Evolutionary conservation across 2,329 filamentous ascomycete species (phyloP), one percentile per base, ranked within the genome.

Genomic region (Lachnellula suecica): DNA sequence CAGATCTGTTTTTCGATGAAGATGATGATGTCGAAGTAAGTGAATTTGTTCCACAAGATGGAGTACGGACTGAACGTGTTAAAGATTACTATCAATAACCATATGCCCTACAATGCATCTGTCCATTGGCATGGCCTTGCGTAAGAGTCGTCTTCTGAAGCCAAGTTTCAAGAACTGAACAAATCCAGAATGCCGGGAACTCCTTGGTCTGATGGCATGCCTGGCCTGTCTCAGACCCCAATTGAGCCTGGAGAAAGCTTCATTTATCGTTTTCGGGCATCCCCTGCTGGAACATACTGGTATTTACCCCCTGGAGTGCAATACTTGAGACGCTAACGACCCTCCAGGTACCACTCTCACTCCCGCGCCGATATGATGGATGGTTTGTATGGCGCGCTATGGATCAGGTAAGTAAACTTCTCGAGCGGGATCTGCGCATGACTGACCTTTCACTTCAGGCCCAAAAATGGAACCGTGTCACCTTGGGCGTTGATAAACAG

Each of bases 41-140:
- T 31, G 8, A 8, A 8, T 31, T 8, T 8, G 29, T 31, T 8
- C 15, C 8, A 31, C 29, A 31, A 8, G 29, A 15, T 15, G 29
- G 29, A 8, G 8, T 15, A 8, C 29, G 29, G 8, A 15, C 29
- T 31, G 29, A 49, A 22, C 25, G 37, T 17, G 42, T 22, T 29
- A n/a, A 22, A 52, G 49, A 47, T 52, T 17, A 47, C 44, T 22
- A 44, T 52, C 22, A 23, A 42, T 23, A 73, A 73, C 58, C 57
- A 65, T 24, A 63, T 70, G 19, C 57, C 58, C 5, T 59, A 51
- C 15, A 70, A 70, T 8, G 72, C 70, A 15, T 54, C 68, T 1
- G 58, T 75, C 10, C 72, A 75, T 50, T 74, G 69, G 66, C 72
- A 75, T 59, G 72, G 72, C 25, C 42, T 54, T 25, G 15, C 27